Base-by-base conservation (phyloP, 495 filamentous ascomycete species). In the Terfezia boudieri region DNA sequence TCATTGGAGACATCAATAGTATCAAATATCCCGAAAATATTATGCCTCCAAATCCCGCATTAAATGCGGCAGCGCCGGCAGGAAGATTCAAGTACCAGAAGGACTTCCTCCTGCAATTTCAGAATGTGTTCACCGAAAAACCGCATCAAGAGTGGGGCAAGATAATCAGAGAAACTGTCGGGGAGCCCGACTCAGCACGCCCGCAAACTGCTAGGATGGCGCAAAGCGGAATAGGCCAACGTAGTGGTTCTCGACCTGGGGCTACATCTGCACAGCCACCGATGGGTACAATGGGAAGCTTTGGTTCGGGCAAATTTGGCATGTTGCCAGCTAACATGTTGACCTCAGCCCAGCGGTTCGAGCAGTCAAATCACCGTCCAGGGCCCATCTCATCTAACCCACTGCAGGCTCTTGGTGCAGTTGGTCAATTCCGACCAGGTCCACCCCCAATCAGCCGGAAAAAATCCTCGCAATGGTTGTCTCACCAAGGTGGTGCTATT, bases 61-160 rank as follows among this genome's bases (percentile, higher is more conserved):
- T 96, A 49, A 99, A 94, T 63, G 70, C 75, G 32, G 79, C 71
- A 50, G 74, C 82, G 5, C 76, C 73, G 55, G 82, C 82, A 58
- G 78, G 81, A 60, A 87, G 83, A 63, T 94, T 94, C 74, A 84
- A 88, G 64, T 99, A 99, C 69, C 85, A 95, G 66, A 83, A 83
- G 55, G 78, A 85, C 51, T 99, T 99, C 74, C 71, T 99, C 68
- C 73, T 96, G n/a, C 92, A 99, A 64, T 99, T 99, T 74, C 81
- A 95, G 71, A 70, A 72, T 53, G 84, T 86, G 2, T 99, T 94
- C 70, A 90, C 81, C 54, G 90, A 98, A 68, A 93, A 95, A 68
- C 90, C 90, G 9, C 88, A 86, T 2, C 59, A 84, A 12, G 87
- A 95, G 60, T 98, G 94, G 79, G 81, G 87, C 54, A 68, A 74